These are phyloP conservation scores for Pulicaria dysenterica DNA, from an alignment of 129 eudicot genomes.

Conservation along the genomic window DNA sequence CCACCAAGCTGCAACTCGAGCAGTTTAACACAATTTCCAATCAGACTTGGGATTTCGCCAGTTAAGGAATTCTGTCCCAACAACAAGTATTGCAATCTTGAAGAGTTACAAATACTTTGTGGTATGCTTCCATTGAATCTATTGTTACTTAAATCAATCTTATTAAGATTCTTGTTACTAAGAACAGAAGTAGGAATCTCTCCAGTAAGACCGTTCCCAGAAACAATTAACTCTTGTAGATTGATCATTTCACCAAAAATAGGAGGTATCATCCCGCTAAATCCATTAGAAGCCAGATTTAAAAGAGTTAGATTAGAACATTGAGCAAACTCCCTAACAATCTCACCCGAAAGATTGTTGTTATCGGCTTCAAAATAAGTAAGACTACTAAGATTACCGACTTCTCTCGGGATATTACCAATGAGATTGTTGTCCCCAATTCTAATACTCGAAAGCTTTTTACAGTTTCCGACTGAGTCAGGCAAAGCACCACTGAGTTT, in stretches of 20 bases:
- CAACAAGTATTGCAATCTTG: constrained; percentile 78
- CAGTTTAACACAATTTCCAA: constrained; percentile 82
- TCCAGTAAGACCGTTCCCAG: constrained; percentile 75
- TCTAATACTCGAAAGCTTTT: constrained; percentile 76
- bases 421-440: constrained; percentile 75
- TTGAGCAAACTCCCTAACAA: constrained; percentile 64
- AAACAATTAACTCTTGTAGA: constrained; percentile 87
- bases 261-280: constrained; percentile 70
- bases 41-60: constrained; percentile 83
- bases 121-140: constrained; percentile 87
- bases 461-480: constrained; percentile 71
- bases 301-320: constrained; percentile 84
- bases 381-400: constrained; percentile 82
- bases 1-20: constrained; percentile 83
- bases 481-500: constrained; percentile 67
- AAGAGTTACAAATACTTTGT: constrained; percentile 68
- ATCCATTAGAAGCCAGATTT: constrained; percentile 90
- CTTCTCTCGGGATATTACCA: constrained; percentile 70
- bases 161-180: constrained; percentile 74
- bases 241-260: constrained; percentile 68
- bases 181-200: constrained; percentile 79
- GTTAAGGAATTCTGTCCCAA: constrained; percentile 68
- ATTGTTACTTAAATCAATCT: constrained; percentile 88
- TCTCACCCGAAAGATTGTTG: constrained; percentile 89
- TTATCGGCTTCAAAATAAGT: constrained; percentile 94